These are phyloP conservation scores for Leishmania mexicana DNA, from an alignment of 208 protist genomes.

Conservation along the genomic window DNA sequence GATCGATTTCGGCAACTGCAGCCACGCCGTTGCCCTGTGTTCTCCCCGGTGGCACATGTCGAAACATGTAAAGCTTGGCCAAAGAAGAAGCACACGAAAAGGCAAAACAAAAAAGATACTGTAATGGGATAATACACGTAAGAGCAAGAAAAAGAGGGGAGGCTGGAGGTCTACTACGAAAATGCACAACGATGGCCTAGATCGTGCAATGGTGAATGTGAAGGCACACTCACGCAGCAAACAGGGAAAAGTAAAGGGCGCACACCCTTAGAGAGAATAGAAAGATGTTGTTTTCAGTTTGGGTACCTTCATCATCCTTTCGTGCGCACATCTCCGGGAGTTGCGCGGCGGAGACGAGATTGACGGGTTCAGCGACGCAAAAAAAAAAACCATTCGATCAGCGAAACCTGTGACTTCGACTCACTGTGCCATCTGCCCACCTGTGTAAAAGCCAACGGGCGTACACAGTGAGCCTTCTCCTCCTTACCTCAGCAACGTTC, in stretches of 20 bases:
- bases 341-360: not conserved
- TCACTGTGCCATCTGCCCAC: not conserved
- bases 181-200: not conserved
- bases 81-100: not conserved
- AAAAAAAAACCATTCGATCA: not conserved
- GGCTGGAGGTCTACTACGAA: not conserved
- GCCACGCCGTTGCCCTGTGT: not conserved
- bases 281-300: not conserved
- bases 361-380: not conserved
- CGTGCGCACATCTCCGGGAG: not conserved
- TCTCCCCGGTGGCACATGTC: not conserved
- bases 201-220: not conserved
- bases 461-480: not conserved
- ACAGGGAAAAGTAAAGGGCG: not conserved
- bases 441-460: not conserved
- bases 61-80: not conserved
- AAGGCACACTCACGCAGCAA: slow-evolving; percentile 1
- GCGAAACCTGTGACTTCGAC: not conserved
- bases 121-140: not conserved
- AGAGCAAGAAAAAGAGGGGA: not conserved
- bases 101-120: not conserved
- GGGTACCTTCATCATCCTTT: not conserved
- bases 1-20: not conserved
- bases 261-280: not conserved
- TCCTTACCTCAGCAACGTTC: not conserved